Conservation (phyloP, 768 basidiomycete species). For the Auricularia auricula-judae region DNA sequence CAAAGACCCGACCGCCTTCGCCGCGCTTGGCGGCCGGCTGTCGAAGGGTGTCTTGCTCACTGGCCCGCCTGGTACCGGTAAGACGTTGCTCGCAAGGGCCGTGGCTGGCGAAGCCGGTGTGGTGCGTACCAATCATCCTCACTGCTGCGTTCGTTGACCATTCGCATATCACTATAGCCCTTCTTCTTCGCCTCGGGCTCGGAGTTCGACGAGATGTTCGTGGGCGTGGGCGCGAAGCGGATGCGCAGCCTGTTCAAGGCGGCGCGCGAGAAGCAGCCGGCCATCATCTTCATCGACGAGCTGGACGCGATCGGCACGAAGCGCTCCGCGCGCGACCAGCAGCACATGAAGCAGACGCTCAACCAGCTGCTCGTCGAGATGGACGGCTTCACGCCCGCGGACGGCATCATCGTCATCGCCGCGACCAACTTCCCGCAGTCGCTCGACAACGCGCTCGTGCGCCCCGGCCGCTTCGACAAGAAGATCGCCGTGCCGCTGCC, state of each 20-base stretch:
- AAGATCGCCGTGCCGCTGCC: conserved; percentile 87
- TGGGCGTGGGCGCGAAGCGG: conserved; percentile 89
- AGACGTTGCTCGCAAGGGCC: conserved; percentile 95
- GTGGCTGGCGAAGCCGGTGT: conserved; percentile 97
- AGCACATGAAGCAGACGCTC: conserved; percentile 86
- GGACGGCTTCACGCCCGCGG: conserved; percentile 88
- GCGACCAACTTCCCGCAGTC: conserved; percentile 97
- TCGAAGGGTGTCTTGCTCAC: conserved; percentile 89
- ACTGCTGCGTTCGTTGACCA: neutral
- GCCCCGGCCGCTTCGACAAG: conserved; percentile 94
- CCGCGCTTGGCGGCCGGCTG: conserved; percentile 83
- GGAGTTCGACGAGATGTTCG: conserved; percentile 98
- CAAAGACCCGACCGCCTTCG: conserved; percentile 85
- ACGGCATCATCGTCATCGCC: conserved; percentile 92
- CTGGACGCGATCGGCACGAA: conserved; percentile 90
- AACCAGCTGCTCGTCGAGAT: conserved; percentile 96
- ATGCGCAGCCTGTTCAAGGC: conserved; percentile 91
- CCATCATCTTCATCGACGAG: conserved; percentile 98
- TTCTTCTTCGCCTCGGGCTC: conserved; percentile 96
- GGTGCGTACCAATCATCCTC: conserved; percentile 10
- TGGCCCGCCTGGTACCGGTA: conserved; percentile 92
- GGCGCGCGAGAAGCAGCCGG: conserved; percentile 88
- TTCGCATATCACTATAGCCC: conserved; percentile 25
- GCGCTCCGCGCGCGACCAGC: conserved; percentile 71
- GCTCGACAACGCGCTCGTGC: conserved; percentile 84